Base-by-base conservation (phyloP, 306 rosid species). In the Sophora flavescens region DNA sequence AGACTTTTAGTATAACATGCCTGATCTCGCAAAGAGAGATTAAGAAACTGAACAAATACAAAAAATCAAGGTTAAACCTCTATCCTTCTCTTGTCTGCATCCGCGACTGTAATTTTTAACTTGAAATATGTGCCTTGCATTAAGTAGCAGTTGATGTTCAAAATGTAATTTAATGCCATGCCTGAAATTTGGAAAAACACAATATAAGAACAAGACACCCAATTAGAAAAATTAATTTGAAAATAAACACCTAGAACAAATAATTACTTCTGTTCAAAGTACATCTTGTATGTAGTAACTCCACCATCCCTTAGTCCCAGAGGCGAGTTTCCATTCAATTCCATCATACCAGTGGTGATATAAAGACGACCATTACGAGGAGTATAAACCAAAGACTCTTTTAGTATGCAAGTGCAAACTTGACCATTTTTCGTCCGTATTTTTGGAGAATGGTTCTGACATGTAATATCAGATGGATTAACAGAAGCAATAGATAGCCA, bases 361-460 rank as follows among this genome's bases (percentile, higher is more conserved):
- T 94, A 94, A 26, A 84, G 51, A 38, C 28, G 12, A 30, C 68
- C 88, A 53, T 78, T 92, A 57, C 92, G 98, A 50, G 96, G 96
- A 59, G 95, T 89, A 78, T 11, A 89, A 1, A 94, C 88, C 86
- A 94, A 38, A 4, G 96, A 85, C 65, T 85, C 85, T 62, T 30
- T 33, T 1, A 94, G 81, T 85, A 79, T 70, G 72, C 96, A 94
- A 44, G 72, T 6, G 75, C 95, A 94, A 64, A 84, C 81, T 4
- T 10, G 67, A 60, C 93, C 95, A 15, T 59, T 59, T 76, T 77
- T 74, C 12, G 92, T 91, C 52, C 60, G 52, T 60, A 90, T 54
- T 1, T 11, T 41, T 30, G 33, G 38, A 42, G 41, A 33, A 73
- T 62, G 80, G 41, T 51, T 42, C 60, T 36, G 36, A 4, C 84